A percentile compares a stretch with the other conserved stretches of the same genome.
Conservation (phyloP, 2,329 filamentous ascomycete genomes). For the Bipolaris gigantea region DNA sequence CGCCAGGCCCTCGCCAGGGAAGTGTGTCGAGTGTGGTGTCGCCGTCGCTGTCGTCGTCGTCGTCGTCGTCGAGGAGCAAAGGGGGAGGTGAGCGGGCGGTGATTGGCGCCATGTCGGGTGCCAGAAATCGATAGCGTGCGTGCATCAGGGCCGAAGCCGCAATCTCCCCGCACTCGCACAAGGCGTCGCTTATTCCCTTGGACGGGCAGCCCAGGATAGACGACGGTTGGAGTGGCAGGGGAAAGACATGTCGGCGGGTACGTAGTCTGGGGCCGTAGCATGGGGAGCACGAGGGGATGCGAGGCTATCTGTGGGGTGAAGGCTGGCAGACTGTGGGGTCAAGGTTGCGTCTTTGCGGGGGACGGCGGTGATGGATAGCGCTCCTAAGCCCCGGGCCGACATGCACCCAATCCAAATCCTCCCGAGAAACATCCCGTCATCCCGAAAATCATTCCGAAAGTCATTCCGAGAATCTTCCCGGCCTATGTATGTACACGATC, state of each 20-base stretch:
- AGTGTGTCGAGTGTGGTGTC: background rate
- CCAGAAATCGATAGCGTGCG: constrained; percentile 8
- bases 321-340: background rate
- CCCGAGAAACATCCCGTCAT: constrained; percentile 1
- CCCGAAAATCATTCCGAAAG: too few relatives aligned
- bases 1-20: background rate
- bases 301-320: background rate
- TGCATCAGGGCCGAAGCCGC: constrained; percentile 5
- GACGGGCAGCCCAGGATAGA: constrained; percentile 1
- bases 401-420: constrained; percentile 12
- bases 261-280: background rate
- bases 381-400: constrained; percentile 15
- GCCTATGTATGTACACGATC: too few relatives aligned
- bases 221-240: background rate
- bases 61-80: background rate
- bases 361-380: background rate
- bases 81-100: background rate
- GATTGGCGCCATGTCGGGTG: constrained; percentile 26
- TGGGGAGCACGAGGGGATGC: background rate
- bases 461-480: too few relatives aligned
- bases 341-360: constrained; percentile 1
- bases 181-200: constrained; percentile 14
- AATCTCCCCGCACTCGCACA: constrained; percentile 8
- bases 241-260: background rate
- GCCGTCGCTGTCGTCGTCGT: too few relatives aligned